Evolutionary conservation across 2,329 filamentous ascomycete genomes (phyloP), one percentile per base, ranked within the genome.

Genomic region (Apiospora phragmitis): DNA sequence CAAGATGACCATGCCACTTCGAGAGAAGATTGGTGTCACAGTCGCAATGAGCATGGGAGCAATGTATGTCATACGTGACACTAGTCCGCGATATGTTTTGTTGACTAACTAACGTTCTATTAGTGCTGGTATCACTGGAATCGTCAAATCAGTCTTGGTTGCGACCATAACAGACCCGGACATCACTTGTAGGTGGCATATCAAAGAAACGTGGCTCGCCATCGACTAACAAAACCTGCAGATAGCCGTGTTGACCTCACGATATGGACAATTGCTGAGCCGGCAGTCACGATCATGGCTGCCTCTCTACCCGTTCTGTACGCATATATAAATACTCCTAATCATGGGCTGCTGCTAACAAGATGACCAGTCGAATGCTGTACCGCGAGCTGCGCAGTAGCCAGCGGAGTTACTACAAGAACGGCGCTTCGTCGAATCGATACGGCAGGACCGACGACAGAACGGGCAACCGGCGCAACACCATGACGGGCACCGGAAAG

Each of bases 201-300:
- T 65, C 6, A 21, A 41, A 35, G 2, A 45, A 35, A 14, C 1
- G 24, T 14, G 9, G 2, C 3, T 1, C 11, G 16, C 3, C 4
- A 3, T 51, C 2, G 21, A 7, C 67, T 68, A 29, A 68, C 43
- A 43, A 26, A 21, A 3, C 18, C 43, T 41, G 24, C 47, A 70
- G 69, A 78, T 42, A 80, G 79, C 24, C 77, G 80, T 7, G 76
- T 80, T 16, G 79, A 81, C 69, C 71, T 81, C 5, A 80, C 79
- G 0, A 81, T 81, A 6, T 81, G 80, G 80, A 80, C 79, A 1
- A 43, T 81, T 43, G 75, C 78, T 0, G 80, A 81, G 45, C 80
- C 80, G 5, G 79, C 80, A 1, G 79, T 76, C 0, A 80, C 80
- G 0, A 81, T 81, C 68, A 81, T 81, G 79, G 80, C 80, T 11